Conservation (phyloP, 2,329 filamentous ascomycete species). For the Alternaria triticimaculans region DNA sequence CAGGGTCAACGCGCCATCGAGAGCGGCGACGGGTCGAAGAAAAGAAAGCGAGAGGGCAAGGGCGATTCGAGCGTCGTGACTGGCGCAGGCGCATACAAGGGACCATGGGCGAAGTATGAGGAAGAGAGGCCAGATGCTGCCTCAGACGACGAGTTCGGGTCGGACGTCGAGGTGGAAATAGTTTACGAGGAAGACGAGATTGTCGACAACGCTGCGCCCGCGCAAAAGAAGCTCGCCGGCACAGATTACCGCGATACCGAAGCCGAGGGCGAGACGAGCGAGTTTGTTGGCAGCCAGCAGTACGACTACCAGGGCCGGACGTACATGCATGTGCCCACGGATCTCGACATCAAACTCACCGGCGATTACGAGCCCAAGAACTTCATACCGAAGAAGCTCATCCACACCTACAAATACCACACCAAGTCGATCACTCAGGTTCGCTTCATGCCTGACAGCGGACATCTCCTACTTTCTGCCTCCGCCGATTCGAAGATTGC, state of each 20-base stretch:
- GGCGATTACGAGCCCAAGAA: conserved; percentile 85
- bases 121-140: conserved; percentile 72
- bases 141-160: conserved; percentile 67
- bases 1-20: conserved; percentile 83
- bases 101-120: conserved; percentile 90
- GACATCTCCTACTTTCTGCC: conserved; percentile 88
- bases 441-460: conserved; percentile 86
- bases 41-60: conserved; percentile 81
- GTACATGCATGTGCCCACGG: conserved; percentile 94
- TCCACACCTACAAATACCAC: conserved; percentile 87
- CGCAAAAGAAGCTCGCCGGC: conserved; percentile 64
- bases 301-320: conserved; percentile 94
- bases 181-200: conserved; percentile 78
- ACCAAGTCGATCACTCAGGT: conserved; percentile 85
- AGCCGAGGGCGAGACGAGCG: conserved; percentile 72
- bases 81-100: conserved; percentile 86
- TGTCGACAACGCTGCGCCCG: conserved; percentile 64
- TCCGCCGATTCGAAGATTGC: conserved; percentile 90
- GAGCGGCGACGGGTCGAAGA: conserved; percentile 68
- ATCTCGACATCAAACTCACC: conserved; percentile 60
- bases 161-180: conserved; percentile 75
- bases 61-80: conserved; percentile 85
- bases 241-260: conserved; percentile 59
- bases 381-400: conserved; percentile 91
- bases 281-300: conserved; percentile 82